phyloP scores from a whole-genome alignment of 495 filamentous ascomycete genomes.

The Paragyromitra xinjiangensis region DNA sequence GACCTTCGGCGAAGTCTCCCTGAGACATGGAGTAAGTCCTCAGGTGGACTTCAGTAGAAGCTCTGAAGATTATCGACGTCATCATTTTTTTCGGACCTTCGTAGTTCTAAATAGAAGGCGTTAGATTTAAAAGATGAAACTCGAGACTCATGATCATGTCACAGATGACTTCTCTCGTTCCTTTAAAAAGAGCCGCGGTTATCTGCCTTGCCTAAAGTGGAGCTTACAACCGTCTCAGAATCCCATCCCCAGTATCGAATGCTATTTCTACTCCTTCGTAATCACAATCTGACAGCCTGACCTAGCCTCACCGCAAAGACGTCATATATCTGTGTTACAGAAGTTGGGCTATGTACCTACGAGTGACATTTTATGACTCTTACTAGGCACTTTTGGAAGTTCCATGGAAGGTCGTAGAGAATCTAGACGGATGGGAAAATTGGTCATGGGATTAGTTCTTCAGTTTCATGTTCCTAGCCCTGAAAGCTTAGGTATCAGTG shows the following conservation, averaged over 20 bases:
- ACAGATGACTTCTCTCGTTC: conserved; percentile 25
- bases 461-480: conserved; percentile 24
- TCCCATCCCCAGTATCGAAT: conserved; percentile 6
- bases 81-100: conserved; percentile 6
- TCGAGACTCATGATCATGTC: conserved; percentile 42
- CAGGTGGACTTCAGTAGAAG: conserved; percentile 17
- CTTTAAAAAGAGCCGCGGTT: conserved; percentile 28
- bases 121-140: conserved; percentile 31
- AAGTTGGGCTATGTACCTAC: conserved; percentile 28
- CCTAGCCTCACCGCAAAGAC: conserved; percentile 31
- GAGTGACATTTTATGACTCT: conserved; percentile 48
- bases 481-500: conserved; percentile 26
- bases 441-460: conserved; percentile 36
- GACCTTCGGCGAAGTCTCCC: conserved; percentile 2
- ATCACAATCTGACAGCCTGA: conserved; percentile 38
- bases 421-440: conserved; percentile 10
- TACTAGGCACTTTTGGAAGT: not conserved
- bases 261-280: conserved; percentile 19
- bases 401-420: conserved; percentile 7
- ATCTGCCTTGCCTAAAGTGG: conserved; percentile 35
- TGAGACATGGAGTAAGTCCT: not conserved
- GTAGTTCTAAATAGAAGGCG: conserved; percentile 8
- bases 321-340: conserved; percentile 37
- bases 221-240: conserved; percentile 18
- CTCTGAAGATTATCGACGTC: conserved; percentile 29